These are phyloP conservation scores for Ganoderma meredithae DNA, from an alignment of 1,284 basidiomycete species.

Conservation along the genomic window DNA sequence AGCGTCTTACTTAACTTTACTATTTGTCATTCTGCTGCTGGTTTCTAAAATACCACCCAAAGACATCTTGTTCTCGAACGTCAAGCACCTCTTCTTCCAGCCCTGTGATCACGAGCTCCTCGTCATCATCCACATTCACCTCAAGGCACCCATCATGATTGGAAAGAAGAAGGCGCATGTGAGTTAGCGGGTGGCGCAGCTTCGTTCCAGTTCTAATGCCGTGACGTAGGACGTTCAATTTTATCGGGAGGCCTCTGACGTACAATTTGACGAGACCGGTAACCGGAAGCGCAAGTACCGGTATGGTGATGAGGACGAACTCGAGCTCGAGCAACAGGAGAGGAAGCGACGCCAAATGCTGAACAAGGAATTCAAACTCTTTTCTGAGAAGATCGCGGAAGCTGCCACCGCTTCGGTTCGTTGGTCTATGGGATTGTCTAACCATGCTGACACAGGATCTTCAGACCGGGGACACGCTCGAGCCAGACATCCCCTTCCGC, in stretches of 20 bases:
- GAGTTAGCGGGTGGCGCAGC: slow-evolving; percentile 37
- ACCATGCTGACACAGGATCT: slow-evolving; percentile 19
- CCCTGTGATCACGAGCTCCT: slow-evolving; percentile 97
- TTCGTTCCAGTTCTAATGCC: slow-evolving; percentile 2
- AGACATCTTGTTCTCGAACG: slow-evolving; percentile 97
- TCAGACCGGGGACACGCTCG: slow-evolving; percentile 84
- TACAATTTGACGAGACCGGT: slow-evolving; percentile 99
- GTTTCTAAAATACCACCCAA: background rate
- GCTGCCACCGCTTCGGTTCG: slow-evolving; percentile 78
- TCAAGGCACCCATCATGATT: slow-evolving; percentile 97
- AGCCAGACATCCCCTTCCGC: slow-evolving; percentile 96
- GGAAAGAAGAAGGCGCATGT: slow-evolving; percentile 98
- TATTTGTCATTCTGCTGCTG: too few species aligned
- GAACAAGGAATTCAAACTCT: slow-evolving; percentile 96
- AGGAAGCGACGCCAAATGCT: slow-evolving; percentile 87
- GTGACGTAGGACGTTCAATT: slow-evolving; percentile 90
- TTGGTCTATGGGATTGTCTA: background rate
- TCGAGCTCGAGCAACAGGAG: slow-evolving; percentile 98
- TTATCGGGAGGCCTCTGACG: slow-evolving; percentile 97
- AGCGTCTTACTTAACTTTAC: slow-evolving; percentile 37
- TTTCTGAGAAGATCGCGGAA: slow-evolving; percentile 93
- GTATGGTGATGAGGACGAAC: slow-evolving; percentile 99
- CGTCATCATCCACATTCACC: slow-evolving; percentile 93
- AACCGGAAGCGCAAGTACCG: slow-evolving; percentile 97
- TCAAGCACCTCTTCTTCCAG: slow-evolving; percentile 99